phyloP scores from a whole-genome alignment of 139 green algal genomes.

The Coccomyxa sp. region DNA sequence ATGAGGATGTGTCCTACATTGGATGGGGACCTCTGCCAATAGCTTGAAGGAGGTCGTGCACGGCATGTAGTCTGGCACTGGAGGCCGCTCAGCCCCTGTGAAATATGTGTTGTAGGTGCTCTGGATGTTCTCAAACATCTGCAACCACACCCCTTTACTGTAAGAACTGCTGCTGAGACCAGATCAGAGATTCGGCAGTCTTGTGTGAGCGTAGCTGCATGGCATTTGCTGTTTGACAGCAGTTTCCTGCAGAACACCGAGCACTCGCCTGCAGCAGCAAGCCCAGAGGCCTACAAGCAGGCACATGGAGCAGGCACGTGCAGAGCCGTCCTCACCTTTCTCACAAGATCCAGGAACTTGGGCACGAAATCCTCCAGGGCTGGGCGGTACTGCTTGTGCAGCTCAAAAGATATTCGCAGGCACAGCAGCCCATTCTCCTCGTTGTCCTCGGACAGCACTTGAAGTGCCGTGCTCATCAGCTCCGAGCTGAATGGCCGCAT shows the following conservation, averaged over 20 bases:
- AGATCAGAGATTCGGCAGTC: too few species aligned
- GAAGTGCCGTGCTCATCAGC: conserved; percentile 61
- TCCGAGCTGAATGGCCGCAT: conserved; percentile 43
- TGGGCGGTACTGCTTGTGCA: conserved; percentile 80
- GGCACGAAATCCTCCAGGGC: conserved; percentile 53
- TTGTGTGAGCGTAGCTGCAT: too few species aligned
- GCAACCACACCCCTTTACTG: conserved; percentile 3
- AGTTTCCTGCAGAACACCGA: not conserved
- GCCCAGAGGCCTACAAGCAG: not conserved
- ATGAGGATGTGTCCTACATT: conserved; percentile 34
- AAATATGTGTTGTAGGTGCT: conserved; percentile 31
- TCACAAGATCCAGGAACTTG: conserved; percentile 80
- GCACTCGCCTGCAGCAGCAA: not conserved
- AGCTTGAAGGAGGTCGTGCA: conserved; percentile 75
- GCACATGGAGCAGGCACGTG: too few species aligned
- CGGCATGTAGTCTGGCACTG: conserved; percentile 26
- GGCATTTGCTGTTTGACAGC: too few species aligned
- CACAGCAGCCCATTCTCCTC: conserved; percentile 84
- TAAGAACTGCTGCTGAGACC: not conserved
- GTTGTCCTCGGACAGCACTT: conserved; percentile 73
- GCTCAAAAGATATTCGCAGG: conserved; percentile 79
- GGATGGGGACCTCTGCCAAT: conserved; percentile 77
- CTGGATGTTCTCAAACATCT: conserved; percentile 45
- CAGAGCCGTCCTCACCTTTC: conserved; percentile 52
- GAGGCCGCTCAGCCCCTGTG: not conserved